Evolutionary conservation across 768 basidiomycete species (phyloP), one percentile per base, ranked within the genome.

Genomic region (Dictyophora rubrovolvata): DNA sequence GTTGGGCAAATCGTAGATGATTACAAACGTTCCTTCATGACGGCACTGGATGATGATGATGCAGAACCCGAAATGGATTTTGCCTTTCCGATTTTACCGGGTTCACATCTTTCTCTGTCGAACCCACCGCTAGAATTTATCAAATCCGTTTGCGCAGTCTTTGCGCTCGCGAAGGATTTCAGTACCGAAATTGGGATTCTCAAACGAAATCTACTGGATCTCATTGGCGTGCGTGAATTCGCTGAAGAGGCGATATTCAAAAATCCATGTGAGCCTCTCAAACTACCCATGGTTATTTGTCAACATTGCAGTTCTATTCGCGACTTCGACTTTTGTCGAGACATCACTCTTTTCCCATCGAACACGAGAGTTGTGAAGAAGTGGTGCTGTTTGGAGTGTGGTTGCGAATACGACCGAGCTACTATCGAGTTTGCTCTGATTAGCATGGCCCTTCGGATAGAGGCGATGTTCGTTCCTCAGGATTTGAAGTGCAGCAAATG

Each of bases 321-420:
- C 2, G 93, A 95, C 69, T 89, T 99, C 66, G 96, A 99, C 70
- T 89, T 99, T 66, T 97, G 95, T 69, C 83, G 95, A 16, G 95
- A 98, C 71, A 79, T 84, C 11, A 88, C 92, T 60, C 77, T 96
- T 46, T 75, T 91, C 48, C 85, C 89, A 10, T 72, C 60, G 71
- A 79, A 36, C 72, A 77, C 7, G 73, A 77, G 17, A 75, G 57
- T 22, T 4, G 33, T 37, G 8, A 59, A 72, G 18, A 81, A 79
- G 57, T 93, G 89, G 91, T 67, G 73, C 14, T 90, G 93, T 66
- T 72, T 75, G 54, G 74, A 74, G 55, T 96, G 93, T 64, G 82
- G 81, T 18, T 84, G 86, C 34, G 90, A 96, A 69, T 95, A 93
- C 70, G 94, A 99, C 68, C 81, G 87, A n/a, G 72, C 77, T 8